A percentile compares a stretch with the other conserved stretches of the same genome.
These are phyloP conservation scores for Daldinia childiae DNA, from an alignment of 495 filamentous ascomycete species.

Conservation along the genomic window DNA sequence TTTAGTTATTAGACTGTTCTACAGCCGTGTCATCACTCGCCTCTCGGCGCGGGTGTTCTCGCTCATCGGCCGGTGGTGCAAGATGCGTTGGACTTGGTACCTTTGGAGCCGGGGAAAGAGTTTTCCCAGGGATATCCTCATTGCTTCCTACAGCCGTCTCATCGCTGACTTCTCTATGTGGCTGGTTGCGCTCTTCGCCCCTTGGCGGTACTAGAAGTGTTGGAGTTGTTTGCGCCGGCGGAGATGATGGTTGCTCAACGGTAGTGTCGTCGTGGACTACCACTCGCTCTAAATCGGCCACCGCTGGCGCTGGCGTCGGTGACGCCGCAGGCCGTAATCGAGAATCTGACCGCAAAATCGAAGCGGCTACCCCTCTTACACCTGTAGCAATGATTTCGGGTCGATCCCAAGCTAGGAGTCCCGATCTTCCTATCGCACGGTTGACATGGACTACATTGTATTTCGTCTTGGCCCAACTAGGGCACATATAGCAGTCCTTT, in stretches of 20 bases:
- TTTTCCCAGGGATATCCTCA: constrained; percentile 23
- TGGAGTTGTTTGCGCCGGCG: constrained; percentile 21
- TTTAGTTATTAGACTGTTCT: constrained; percentile 12
- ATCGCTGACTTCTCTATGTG: constrained; percentile 36
- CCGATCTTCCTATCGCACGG: constrained; percentile 45
- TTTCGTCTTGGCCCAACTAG: constrained; percentile 54
- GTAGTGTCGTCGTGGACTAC: constrained; percentile 38
- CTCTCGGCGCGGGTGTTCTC: constrained; percentile 11
- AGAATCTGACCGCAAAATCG: constrained; percentile 45
- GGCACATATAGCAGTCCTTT: constrained; percentile 50
- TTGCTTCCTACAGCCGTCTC: constrained; percentile 40
- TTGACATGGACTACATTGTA: constrained; percentile 55
- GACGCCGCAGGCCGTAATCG: constrained; percentile 36
- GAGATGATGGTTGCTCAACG: constrained; percentile 39
- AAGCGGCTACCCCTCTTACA: constrained; percentile 50
- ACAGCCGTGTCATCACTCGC: constrained; percentile 31
- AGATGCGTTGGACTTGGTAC: constrained; percentile 27
- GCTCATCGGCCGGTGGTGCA: constrained; percentile 15
- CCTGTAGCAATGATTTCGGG: constrained; percentile 54
- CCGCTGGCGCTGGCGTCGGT: constrained; percentile 1
- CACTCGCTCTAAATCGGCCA: constrained; percentile 45
- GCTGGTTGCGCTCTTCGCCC: constrained; percentile 20
- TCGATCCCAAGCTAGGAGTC: constrained; percentile 55
- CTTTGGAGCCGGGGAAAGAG: constrained; percentile 22
- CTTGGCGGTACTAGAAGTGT: constrained; percentile 28